Percentiles rank a stretch among this genome's conserved stretches.
Conservation (phyloP, 129 eudicot genomes). For the Kitagawia praeruptora region DNA sequence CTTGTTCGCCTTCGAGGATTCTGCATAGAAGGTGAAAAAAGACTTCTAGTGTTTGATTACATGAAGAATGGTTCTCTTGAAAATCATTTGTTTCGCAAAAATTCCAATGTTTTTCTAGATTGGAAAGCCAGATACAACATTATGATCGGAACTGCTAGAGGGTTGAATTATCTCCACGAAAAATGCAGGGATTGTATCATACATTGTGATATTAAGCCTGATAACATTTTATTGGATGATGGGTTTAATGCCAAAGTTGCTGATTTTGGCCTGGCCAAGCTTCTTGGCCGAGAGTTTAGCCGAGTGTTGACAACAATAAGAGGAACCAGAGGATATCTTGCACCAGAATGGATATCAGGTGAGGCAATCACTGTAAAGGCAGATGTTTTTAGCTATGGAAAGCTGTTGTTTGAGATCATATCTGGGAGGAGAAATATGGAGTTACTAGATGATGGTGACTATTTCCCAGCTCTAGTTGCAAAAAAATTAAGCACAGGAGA, state of each 20-base stretch:
- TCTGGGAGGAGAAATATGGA: slow-evolving; percentile 17
- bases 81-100: slow-evolving; percentile 2
- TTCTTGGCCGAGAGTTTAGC: slow-evolving; percentile 15
- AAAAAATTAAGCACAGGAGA: not conserved
- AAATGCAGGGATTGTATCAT: slow-evolving; percentile 19
- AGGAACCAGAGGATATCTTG: slow-evolving; percentile 19
- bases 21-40: slow-evolving; percentile 12
- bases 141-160: slow-evolving; percentile 11
- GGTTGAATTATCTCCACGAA: slow-evolving; percentile 16
- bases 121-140: slow-evolving; percentile 15
- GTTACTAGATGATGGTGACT: not conserved
- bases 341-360: slow-evolving; percentile 19
- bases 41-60: slow-evolving; percentile 12
- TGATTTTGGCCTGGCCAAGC: slow-evolving; percentile 18
- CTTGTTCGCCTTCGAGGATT: slow-evolving; percentile 16
- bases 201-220: slow-evolving; percentile 19
- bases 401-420: slow-evolving; percentile 11
- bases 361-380: slow-evolving; percentile 16
- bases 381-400: slow-evolving; percentile 17
- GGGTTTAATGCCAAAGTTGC: slow-evolving; percentile 13
- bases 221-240: slow-evolving; percentile 14
- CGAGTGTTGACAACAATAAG: slow-evolving; percentile 14
- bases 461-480: slow-evolving; percentile 12
- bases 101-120: not conserved
- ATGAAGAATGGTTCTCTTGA: slow-evolving; percentile 15